Percentiles rank a stretch among this genome's conserved stretches.
Conservation (phyloP, 2,329 filamentous ascomycete species). For the Cyphellophora europaea region DNA sequence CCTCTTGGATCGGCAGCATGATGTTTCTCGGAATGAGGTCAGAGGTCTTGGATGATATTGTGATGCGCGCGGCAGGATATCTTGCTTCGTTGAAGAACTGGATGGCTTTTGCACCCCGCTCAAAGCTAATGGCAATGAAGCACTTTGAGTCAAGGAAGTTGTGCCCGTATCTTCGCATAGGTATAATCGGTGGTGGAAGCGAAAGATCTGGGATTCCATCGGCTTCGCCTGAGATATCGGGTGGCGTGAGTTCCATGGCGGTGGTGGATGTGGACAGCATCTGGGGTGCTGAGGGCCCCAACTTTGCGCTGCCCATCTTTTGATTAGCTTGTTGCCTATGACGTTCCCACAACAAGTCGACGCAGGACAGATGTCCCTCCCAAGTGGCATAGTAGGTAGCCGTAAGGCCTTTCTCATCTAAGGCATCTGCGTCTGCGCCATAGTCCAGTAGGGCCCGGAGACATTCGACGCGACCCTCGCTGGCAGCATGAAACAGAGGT, state of each 20-base stretch:
- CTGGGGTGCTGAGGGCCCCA: conserved; percentile 10
- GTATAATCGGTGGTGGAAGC: conserved; percentile 91
- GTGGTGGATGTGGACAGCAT: conserved; percentile 5
- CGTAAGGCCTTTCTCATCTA: conserved; percentile 86
- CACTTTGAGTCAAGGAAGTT: conserved; percentile 98
- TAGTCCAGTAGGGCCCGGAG: conserved; percentile 71
- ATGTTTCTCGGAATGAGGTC: conserved; percentile 96
- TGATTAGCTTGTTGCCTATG: conserved; percentile 15
- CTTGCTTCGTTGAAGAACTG: conserved; percentile 96
- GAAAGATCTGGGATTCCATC: conserved; percentile 90
- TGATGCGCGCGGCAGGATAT: conserved; percentile 87
- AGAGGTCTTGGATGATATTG: conserved; percentile 91
- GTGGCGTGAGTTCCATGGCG: conserved; percentile 16
- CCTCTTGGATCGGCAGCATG: conserved; percentile 90
- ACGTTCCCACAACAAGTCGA: conserved; percentile 61
- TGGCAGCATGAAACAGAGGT: conserved; percentile 88
- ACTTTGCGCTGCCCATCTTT: conserved; percentile 7
- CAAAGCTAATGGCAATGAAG: conserved; percentile 86
- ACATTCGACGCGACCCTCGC: conserved; percentile 87
- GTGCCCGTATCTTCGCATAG: conserved; percentile 86
- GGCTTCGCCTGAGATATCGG: conserved; percentile 25
- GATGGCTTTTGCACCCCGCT: conserved; percentile 66
- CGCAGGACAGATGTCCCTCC: conserved; percentile 93
- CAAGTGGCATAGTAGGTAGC: conserved; percentile 98
- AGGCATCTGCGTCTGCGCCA: conserved; percentile 65